Conservation (phyloP, 495 filamentous ascomycete genomes). For the Aspergillus ostianus region DNA sequence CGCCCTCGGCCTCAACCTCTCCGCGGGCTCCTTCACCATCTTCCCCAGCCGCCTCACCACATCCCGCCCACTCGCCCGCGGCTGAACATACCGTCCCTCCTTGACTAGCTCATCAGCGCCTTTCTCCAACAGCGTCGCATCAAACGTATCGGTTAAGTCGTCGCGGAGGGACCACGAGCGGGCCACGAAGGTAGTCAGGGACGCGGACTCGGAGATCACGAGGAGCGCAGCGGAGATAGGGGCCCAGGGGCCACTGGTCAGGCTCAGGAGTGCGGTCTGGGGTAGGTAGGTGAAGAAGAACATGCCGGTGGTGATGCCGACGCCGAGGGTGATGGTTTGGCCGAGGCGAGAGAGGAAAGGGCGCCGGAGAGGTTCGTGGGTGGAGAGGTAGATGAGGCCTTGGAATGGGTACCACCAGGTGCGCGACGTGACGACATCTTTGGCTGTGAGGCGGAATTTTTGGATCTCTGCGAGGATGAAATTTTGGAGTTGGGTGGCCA, state of each 20-base stretch:
- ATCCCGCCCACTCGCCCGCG: conserved; percentile 35
- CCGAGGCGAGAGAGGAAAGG: conserved; percentile 69
- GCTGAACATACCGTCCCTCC: conserved; percentile 69
- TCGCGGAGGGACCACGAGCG: conserved; percentile 76
- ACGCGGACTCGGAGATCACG: conserved; percentile 77
- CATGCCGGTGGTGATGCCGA: conserved; percentile 71
- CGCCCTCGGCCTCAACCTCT: conserved; percentile 60
- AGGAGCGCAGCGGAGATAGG: conserved; percentile 70
- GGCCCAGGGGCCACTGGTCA: conserved; percentile 83
- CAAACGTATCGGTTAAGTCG: conserved; percentile 85
- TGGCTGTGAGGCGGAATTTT: conserved; percentile 44
- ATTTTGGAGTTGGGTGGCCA: conserved; percentile 44
- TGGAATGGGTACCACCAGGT: conserved; percentile 83
- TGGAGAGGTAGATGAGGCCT: conserved; percentile 77
- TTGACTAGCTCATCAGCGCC: conserved; percentile 59
- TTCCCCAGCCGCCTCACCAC: conserved; percentile 69
- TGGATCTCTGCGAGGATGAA: conserved; percentile 42
- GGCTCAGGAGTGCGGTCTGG: conserved; percentile 71
- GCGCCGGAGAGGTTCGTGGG: conserved; percentile 45
- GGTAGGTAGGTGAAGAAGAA: conserved; percentile 91
- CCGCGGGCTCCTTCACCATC: conserved; percentile 66
- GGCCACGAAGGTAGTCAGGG: conserved; percentile 70
- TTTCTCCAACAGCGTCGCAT: conserved; percentile 67
- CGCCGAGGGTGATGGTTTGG: conserved; percentile 67
- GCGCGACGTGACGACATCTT: conserved; percentile 65